A percentile compares a stretch with the other conserved stretches of the same genome.
phyloP scores from a whole-genome alignment of 1,139 yeast species.

The Yamadazyma sp. region DNA sequence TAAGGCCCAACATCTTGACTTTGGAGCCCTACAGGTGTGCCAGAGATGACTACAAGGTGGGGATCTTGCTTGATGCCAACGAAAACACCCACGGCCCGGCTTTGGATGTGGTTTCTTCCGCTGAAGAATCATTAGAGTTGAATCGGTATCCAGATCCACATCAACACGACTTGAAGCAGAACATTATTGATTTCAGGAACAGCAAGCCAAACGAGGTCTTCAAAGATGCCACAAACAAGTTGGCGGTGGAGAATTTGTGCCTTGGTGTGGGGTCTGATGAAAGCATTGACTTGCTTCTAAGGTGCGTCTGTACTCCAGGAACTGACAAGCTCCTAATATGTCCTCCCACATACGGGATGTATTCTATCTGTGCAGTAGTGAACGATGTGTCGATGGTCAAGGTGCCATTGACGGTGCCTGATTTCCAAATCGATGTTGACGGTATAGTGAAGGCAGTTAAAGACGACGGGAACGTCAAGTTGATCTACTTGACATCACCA shows the following conservation, averaged over 20 bases:
- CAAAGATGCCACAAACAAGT: conserved; percentile 20
- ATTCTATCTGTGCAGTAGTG: conserved; percentile 82
- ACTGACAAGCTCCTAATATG: conserved; percentile 78
- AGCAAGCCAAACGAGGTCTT: conserved; percentile 31
- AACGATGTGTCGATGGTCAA: conserved; percentile 79
- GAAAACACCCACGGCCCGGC: conserved; percentile 96
- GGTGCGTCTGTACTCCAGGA: conserved; percentile 84
- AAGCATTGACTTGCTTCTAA: conserved; percentile 81
- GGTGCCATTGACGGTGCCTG: conserved; percentile 60
- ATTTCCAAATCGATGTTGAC: conserved; percentile 66
- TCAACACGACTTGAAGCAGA: conserved; percentile 74
- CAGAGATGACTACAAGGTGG: conserved; percentile 85
- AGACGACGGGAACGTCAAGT: conserved; percentile 61
- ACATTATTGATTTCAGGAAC: conserved; percentile 72
- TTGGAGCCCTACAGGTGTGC: conserved; percentile 95
- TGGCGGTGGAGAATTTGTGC: conserved; percentile 72
- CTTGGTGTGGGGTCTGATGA: conserved; percentile 98
- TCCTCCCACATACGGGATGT: conserved; percentile 99
- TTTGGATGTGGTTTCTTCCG: conserved; percentile 28
- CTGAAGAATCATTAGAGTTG: conserved; percentile 48
- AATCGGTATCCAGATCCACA: conserved; percentile 98
- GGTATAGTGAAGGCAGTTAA: conserved; percentile 53
- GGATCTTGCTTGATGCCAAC: conserved; percentile 88
- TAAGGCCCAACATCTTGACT: conserved; percentile 79
- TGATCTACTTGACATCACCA: conserved; percentile 92